Conservation (phyloP, 345 rosid species). For the Hypericum androsaemum region DNA sequence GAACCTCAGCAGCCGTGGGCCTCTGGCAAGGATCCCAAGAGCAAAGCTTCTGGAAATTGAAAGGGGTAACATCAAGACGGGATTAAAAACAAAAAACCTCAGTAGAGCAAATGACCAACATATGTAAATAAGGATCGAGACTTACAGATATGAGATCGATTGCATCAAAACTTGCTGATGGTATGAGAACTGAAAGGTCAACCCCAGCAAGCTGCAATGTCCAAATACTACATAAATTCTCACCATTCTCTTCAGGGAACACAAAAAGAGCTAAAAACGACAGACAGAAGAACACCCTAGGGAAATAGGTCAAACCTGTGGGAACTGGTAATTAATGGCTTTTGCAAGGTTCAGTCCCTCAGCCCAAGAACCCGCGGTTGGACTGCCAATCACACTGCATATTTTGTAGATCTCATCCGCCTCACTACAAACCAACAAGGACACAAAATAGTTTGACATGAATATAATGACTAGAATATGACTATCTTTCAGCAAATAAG, state of each 20-base stretch:
- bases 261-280: neutral
- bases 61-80: neutral
- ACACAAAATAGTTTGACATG: neutral
- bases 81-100: neutral
- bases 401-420: neutral
- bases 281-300: neutral
- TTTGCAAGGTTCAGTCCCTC: neutral
- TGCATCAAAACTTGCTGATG: neutral
- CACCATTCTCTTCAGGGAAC: neutral
- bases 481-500: too few species aligned
- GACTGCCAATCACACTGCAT: neutral
- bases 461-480: too few species aligned
- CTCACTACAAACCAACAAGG: conserved; percentile 16
- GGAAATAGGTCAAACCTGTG: conserved; percentile 27
- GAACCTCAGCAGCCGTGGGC: neutral
- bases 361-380: neutral
- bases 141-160: conserved; percentile 30
- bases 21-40: neutral
- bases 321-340: neutral
- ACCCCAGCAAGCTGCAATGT: neutral
- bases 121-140: neutral
- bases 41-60: neutral
- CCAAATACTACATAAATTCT: neutral
- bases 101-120: neutral
- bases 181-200: neutral